Base-by-base conservation (phyloP, 805 yeast species). In the Candida montana region DNA sequence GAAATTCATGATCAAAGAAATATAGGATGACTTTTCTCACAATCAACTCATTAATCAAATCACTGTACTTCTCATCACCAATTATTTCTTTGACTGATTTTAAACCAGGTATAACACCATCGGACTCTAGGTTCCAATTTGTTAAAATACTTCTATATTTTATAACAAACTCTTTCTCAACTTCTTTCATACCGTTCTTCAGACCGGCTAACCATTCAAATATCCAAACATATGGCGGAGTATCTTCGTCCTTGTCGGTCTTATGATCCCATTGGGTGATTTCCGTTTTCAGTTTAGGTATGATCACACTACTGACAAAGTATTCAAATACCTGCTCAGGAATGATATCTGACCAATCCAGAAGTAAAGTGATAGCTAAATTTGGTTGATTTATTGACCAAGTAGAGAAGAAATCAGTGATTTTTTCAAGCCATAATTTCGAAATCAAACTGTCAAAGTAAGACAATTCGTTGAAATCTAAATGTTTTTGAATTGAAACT, bases 381-480 rank as follows among this genome's bases (percentile, higher is more conserved):
- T 65, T 62, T 1, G 77, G 71, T 31, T 65, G 62, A 15, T 50
- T 38, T 5, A 63, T 53, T 8, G 63, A 47, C 78, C 79, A 74
- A 7, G 56, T 49, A 15, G 24, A 24, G 19, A 71, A 53, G 11
- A 53, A 54, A 0, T 49, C 28, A 2, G 52, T 41, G 5, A 69
- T 50, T 17, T 58, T 61, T 0, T 68, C 65, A 3, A 57, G 48
- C 72, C 74, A 71, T 4, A 54, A 37, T 5, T 51, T 45, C 15
- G 59, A 49, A 12, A 74, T 46, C 45, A 71, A 42, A 26, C 63
- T 54, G 32, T 68, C 71, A 40, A 63, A 68, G 45, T 47, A 39
- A 45, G 55, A 40, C 18, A 51, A 33, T 42, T 51, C 45, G 24
- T 48, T 50, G 16, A 20, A 21, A 16, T 36, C 39, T 17, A 35